Conservation (phyloP, 1,284 basidiomycete species). For the Moesziomyces parantarcticus region DNA sequence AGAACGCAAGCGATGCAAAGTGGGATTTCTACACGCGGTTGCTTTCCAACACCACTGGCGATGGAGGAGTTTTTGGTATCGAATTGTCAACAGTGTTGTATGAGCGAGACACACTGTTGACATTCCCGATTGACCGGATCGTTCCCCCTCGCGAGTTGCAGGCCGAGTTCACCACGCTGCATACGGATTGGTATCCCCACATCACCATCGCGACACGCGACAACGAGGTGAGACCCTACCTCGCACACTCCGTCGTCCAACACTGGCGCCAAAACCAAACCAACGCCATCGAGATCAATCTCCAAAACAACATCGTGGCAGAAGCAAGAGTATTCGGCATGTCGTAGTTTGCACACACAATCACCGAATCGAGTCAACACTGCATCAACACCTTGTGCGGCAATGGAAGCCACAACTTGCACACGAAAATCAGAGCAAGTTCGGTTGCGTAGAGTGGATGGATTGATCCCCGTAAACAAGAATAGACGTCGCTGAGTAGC, state of each 20-base stretch:
- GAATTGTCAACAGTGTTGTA: slow-evolving; percentile 15
- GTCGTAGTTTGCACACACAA: slow-evolving; percentile 1
- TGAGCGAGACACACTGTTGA: slow-evolving; percentile 4
- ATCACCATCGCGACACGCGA: slow-evolving; percentile 85
- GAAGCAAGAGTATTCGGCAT: slow-evolving; percentile 26
- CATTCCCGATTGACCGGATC: slow-evolving; percentile 12
- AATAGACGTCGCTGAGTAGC: not conserved
- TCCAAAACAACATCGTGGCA: not conserved
- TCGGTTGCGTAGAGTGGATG: not conserved
- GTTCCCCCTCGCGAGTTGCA: not conserved
- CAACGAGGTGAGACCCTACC: slow-evolving; percentile 75
- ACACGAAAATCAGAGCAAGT: not conserved
- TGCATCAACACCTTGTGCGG: too few species aligned
- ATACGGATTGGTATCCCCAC: slow-evolving; percentile 73
- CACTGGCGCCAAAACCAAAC: not conserved
- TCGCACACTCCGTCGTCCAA: slow-evolving; percentile 76
- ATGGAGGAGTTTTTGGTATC: slow-evolving; percentile 3
- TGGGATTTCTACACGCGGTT: slow-evolving; percentile 29
- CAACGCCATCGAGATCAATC: not conserved
- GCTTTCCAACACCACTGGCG: not conserved
- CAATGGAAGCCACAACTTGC: too few species aligned
- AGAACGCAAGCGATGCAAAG: not conserved
- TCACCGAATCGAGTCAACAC: too few species aligned
- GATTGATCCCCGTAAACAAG: not conserved
- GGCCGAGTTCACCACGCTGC: slow-evolving; percentile 22